Base-by-base conservation (phyloP, 352 stramenopile species). In the Pythium pyrilobum region DNA sequence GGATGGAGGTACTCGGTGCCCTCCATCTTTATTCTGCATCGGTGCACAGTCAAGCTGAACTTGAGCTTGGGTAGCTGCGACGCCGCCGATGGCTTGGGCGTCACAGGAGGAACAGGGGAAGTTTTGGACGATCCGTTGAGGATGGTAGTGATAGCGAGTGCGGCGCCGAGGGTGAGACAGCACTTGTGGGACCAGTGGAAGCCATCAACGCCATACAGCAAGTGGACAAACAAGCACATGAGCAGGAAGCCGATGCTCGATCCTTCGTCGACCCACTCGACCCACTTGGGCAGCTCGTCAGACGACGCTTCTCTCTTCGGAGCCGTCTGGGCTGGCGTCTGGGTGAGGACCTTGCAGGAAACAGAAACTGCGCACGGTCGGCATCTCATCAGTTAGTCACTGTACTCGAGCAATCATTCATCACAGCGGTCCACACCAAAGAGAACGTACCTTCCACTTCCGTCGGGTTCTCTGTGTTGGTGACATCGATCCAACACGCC, bases 171-270 rank as follows among this genome's bases (percentile, higher is more conserved):
- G 1, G 82, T 92, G 41, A 92, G 70, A 52, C 82, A 92, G 59
- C 77, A 89, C 59, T 92, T 92, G 67, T 92, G 82, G 21, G 77
- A 74, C 82, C 82, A 92, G 53, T 92, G 82, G 45, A 92, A 92
- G 28, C 79, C 82, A 33, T 92, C 80, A 25, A 92, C 82, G 27
- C 82, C 82, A 36, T 89, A 87, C 5, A 92, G 62, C 39, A 92
- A 66, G 44, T 92, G 82, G 23, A 92, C 82, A 36, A 92, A 89
- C 21, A 92, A 58, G 29, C 80, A 89, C 74, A 92, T 87, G 48
- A 92, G 64, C 51, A 92, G 52, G 41, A 90, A 92, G 9, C 82
- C 82, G 21, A 89, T 75, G 57, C 79, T 90, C 12, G 79, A 76
- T 43, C 82, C 77, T 82, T 89, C 79, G 45, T 90, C 81, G 15